Evolutionary conservation across 1,284 basidiomycete genomes (phyloP), one percentile per base, ranked within the genome.

Genomic region (Ustilago sp.): DNA sequence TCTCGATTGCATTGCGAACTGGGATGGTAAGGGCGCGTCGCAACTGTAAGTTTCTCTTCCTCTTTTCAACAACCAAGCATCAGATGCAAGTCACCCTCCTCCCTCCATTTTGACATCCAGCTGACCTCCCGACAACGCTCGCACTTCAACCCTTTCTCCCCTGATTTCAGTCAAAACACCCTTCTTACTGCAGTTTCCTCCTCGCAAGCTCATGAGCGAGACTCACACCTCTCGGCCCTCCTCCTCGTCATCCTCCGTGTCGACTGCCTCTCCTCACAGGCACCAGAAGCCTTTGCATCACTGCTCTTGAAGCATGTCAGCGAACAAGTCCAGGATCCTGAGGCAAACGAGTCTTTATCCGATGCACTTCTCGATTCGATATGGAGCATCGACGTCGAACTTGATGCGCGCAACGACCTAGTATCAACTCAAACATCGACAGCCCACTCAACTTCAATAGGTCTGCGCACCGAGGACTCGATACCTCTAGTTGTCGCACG

Each of bases 311-410:
- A 32, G 0, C 56, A 63, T 5, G 36, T 28, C 2, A 17, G 28
- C 32, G 35, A 59, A 13, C 19, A 55, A 6, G 32, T 7, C 2
- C 23, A 59, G 12, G 52, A 59, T 8, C 11, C 45, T 1, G 43
- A 45, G 9, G 39, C 38, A 28, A 55, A 15, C 4, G 11, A 35
- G 8, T 28, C 57, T 15, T 17, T 73, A 6, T 34, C 70, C n/a
- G 77, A 81, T 47, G 34, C 43, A 11, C 47, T 82, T 3, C 67
- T 84, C 28, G 82, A 85, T 64, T 56, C 66, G 17, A 60, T 83
- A 45, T 84, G 82, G 82, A 77, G 72, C 13, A 58, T 83, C 45
- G 83, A 85, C 52, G 61, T 65, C 43, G 82, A 85, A 47, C 60
- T 82, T 47, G 82, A 85, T 31, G 63, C 79, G 17, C 81, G 80